Base-by-base conservation (phyloP, 257 asterid species). In the Solanum dulcamara region DNA sequence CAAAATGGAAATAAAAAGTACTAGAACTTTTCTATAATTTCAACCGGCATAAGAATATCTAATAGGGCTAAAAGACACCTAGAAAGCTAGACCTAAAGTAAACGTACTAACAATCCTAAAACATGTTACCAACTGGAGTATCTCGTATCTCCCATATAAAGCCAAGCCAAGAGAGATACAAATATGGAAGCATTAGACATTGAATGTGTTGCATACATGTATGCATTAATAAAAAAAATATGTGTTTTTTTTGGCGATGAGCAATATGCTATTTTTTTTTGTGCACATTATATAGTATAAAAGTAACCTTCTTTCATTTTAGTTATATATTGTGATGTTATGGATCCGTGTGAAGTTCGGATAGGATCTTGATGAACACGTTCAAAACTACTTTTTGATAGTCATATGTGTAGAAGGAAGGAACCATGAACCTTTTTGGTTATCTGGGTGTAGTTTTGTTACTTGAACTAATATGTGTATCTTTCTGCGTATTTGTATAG, bases 401-500 rank as follows among this genome's bases (percentile, higher is more conserved):
- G 83, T 79, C 20, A 11, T 38, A 4, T 48, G 64, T 18, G 42
- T 28, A 48, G 66, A 18, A 48, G 83, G 40, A 28, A 79, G 83
- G 40, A 28, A 79, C 28, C 5, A 79, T 48, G 42, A 46, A 30
- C 83, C 37, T 46, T 77, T 33, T 77, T 48, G 42, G 13, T 46
- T 77, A 44, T 77, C 26, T 26, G 10, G 24, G 83, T 77, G 62
- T 8, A 26, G 37, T 77, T 77, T 26, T 46, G 26, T 46, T 46
- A 46, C 83, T 79, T 48, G 83, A 28, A 48, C 44, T 79, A 30
- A 79, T 40, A 40, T 8, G 85, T 83, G 75, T 46, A 40, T 60
- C 80, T 64, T n/a, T 38, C 50, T 66, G 15, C 75, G 26, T 83
- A 37, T 64, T 62, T 83, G 75, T 40, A 57, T 90, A 95, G 99